Evolutionary conservation across 805 yeast genomes (phyloP), one percentile per base, ranked within the genome.

Genomic region (Wickerhamiella musiphila): DNA sequence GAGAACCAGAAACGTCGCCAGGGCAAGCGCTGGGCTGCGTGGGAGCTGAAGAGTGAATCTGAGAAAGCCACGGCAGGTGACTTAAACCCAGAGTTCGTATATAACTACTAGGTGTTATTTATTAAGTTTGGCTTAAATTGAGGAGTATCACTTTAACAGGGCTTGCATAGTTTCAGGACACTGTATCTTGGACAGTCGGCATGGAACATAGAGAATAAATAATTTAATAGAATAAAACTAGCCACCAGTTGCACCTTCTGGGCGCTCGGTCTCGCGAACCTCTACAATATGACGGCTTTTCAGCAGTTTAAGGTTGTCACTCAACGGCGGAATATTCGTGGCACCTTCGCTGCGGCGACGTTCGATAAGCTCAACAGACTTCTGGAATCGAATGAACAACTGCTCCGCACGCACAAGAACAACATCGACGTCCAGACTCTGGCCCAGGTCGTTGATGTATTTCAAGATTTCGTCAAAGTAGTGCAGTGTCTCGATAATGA

Each of bases 401-500:
- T 81, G 60, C 49, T 90, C 96, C 4, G 92, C 74, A 26, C 94
- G 63, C n/a, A 78, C 70, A 32, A 86, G 61, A 27, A 83, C 57
- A 42, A 79, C 92, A 29, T 77, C 70, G 44, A 83, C 57, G 35
- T 79, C 73, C 58, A 82, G 60, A 2, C 73, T 66, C 61, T 76
- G 76, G 31, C 81, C 72, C 37, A 90, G 63, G 46, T 86, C 95
- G 55, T 90, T 90, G 70, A 86, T 78, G 51, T 78, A 90, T 57
- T 78, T 82, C 47, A 90, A 65, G 17, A 90, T 84, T 51, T 86
- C 94, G 49, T 90, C 96, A 56, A 90, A 86, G 39, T 73, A 71
- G 20, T 60, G 60, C 37, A 90, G 60, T 45, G 81, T 77, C 25
- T 73, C 68, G 39, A 74, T 70, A 19, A 86, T 78, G 25, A 78